Base-by-base conservation (phyloP, 768 basidiomycete species). In the Xerocomellus amylosporus region DNA sequence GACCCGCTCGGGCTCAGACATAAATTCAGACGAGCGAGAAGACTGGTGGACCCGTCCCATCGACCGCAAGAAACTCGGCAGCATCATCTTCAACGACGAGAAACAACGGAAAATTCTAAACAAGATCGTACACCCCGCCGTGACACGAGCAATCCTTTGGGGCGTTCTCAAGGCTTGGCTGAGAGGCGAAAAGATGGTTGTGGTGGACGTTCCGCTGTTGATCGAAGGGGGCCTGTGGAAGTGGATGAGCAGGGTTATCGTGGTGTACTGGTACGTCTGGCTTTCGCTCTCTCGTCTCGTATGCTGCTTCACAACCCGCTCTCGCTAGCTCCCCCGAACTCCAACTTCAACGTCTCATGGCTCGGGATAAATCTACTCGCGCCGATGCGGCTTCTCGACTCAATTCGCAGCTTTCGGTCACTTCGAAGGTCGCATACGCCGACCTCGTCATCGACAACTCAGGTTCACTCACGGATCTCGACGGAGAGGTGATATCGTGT, bases 381-480 rank as follows among this genome's bases (percentile, higher is more conserved):
- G 76, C 81, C 30, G 89, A 87, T 24, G 97, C 96, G 0, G 72
- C 76, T 31, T 72, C 88, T 0, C 84, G 97, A 7, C 79, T 98
- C 19, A 75, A 80, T 22, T 82, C 95, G 0, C 96, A 98, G 70
- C 71, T 93, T 45, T 80, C 93, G 0, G 88, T 97, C 41, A 64
- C 81, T 1, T 76, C 84, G 34, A 99, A 98, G 68, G 75, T 93
- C 5, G 63, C 74, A n/a, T 94, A 90, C 58, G 95, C 93, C 4
- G 92, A 95, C 65, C 66, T 83, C 48, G 84, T 97, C 46, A 67
- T 98, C 31, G 94, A 98, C 73, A 98, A 98, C 68, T 91, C 90
- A 7, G 92, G 93, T 2, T 77, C 86, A 0, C 73, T 75, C 8
- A 69, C 78, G 34, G 92, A 94, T 54, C 75, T 98, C 10, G 76